A percentile compares a stretch with the other conserved stretches of the same genome.
Conservation (phyloP, 148 eudicot species). For the Drosera capensis region DNA sequence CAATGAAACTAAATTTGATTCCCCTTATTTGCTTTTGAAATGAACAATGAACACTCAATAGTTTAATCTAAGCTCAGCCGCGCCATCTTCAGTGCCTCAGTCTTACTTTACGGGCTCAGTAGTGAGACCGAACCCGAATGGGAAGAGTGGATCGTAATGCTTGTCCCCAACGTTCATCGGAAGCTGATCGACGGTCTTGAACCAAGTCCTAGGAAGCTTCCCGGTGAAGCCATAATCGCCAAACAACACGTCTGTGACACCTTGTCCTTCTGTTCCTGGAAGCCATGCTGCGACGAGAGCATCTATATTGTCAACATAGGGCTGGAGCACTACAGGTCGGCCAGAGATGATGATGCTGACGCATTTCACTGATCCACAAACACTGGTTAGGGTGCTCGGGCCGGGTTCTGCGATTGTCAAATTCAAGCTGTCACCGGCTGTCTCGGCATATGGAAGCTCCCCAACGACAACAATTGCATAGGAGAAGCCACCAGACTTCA, state of each 20-base stretch:
- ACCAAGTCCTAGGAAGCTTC: constrained; percentile 45
- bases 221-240: constrained; percentile 46
- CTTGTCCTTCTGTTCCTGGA: constrained; percentile 47
- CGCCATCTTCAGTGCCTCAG: no score
- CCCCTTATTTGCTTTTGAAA: no score
- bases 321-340: constrained; percentile 37
- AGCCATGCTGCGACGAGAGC: constrained; percentile 56
- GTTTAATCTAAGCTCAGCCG: no score
- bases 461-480: constrained; percentile 44
- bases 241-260: constrained; percentile 41
- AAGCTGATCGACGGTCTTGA: constrained; percentile 31
- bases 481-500: constrained; percentile 25
- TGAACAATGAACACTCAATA: no score
- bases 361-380: constrained; percentile 30
- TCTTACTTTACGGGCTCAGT: no score
- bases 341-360: constrained; percentile 35
- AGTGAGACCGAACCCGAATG: constrained; percentile 41
- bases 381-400: constrained; percentile 22
- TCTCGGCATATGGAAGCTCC: constrained; percentile 38
- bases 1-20: no score
- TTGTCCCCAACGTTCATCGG: constrained; percentile 49
- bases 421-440: constrained; percentile 35
- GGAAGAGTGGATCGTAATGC: constrained; percentile 44
- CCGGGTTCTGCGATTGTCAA: constrained; percentile 25
- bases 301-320: constrained; percentile 19